These are phyloP conservation scores for Epichloe aotearoae DNA, from an alignment of 2,329 filamentous ascomycete species.

Conservation along the genomic window DNA sequence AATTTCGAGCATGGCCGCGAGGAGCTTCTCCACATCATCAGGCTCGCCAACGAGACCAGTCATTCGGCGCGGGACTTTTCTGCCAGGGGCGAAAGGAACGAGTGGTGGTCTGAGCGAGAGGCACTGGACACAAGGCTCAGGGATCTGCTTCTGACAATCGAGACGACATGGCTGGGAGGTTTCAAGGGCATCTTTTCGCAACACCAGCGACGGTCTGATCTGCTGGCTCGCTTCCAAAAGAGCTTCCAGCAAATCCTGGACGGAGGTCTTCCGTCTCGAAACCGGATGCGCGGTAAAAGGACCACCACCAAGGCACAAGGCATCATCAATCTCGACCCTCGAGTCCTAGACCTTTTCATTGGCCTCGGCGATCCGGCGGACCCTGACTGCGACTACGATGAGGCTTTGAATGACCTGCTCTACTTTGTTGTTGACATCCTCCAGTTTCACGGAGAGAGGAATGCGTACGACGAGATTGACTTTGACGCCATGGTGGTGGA, in stretches of 20 bases:
- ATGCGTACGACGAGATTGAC: constrained; percentile 95
- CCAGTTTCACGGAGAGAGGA: constrained; percentile 90
- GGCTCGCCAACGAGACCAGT: constrained; percentile 69
- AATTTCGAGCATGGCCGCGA: constrained; percentile 66
- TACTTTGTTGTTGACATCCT: constrained; percentile 96
- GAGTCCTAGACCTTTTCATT: constrained; percentile 77
- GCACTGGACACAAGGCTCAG: constrained; percentile 64
- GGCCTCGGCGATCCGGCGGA: constrained; percentile 63
- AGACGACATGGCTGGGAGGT: constrained; percentile 87
- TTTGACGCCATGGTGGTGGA: constrained; percentile 87
- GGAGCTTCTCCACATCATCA: constrained; percentile 74
- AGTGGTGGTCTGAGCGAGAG: constrained; percentile 85
- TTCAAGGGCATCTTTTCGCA: constrained; percentile 92
- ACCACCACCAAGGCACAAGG: constrained; percentile 30
- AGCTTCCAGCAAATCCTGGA: constrained; percentile 69
- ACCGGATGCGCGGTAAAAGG: constrained; percentile 43
- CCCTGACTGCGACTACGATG: constrained; percentile 63
- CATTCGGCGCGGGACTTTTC: constrained; percentile 59
- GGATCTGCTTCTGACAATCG: constrained; percentile 70
- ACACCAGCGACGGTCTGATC: constrained; percentile 44
- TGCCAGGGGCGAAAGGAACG: constrained; percentile 59
- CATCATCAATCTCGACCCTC: constrained; percentile 39
- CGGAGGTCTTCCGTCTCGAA: constrained; percentile 73
- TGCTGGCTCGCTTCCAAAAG: constrained; percentile 63
- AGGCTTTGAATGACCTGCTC: constrained; percentile 78